Evolutionary conservation across 805 yeast genomes (phyloP).

Genomic region (Sporopachydermia lactativora): DNA sequence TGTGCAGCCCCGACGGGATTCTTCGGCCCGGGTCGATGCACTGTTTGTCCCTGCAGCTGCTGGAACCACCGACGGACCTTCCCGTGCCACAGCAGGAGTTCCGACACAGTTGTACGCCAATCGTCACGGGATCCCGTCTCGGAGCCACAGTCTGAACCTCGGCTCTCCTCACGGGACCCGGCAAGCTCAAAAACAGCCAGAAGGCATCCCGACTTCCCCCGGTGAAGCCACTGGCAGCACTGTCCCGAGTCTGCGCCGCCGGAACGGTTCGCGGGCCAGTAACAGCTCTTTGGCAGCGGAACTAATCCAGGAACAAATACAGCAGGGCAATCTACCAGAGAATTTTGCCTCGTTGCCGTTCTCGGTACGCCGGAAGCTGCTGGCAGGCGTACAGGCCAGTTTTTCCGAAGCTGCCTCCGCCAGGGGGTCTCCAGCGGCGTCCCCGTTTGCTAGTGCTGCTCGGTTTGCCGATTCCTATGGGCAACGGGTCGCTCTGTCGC

Average conservation of each 20-base stretch:
- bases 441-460: background rate
- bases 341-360: conserved; percentile 44
- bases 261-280: background rate
- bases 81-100: too few relatives aligned
- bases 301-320: conserved; percentile 18
- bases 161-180: too few relatives aligned
- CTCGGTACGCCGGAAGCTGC: conserved; percentile 38
- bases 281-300: background rate
- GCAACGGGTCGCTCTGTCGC: background rate
- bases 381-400: conserved; percentile 16
- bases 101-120: conserved; percentile 6
- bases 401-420: background rate
- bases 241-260: background rate
- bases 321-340: conserved; percentile 28
- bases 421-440: background rate
- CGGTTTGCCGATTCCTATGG: background rate
- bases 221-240: too few relatives aligned
- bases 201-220: conserved; percentile 1
- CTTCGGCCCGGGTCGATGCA: conserved; percentile 10
- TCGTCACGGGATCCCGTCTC: too few relatives aligned
- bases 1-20: conserved; percentile 7
- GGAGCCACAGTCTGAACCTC: too few relatives aligned
- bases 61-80: conserved; percentile 12
- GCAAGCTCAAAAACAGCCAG: background rate
- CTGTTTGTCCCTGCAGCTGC: conserved; percentile 4